These are phyloP conservation scores for Letharia columbiana DNA, from an alignment of 495 filamentous ascomycete species.

Conservation along the genomic window DNA sequence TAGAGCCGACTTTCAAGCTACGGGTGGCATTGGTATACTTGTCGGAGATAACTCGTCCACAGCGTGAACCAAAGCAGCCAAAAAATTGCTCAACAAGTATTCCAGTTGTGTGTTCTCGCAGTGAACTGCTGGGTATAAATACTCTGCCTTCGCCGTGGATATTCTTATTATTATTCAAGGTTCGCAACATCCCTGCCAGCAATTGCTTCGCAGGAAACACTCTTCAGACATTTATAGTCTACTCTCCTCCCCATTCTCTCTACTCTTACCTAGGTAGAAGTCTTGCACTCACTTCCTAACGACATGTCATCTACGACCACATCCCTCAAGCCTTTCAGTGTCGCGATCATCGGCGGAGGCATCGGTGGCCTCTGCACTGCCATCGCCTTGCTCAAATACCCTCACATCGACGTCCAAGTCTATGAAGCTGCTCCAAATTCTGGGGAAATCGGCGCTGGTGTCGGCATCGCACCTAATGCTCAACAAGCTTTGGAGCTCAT, in stretches of 20 bases:
- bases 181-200: not conserved
- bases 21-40: too few relatives aligned
- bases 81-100: not conserved
- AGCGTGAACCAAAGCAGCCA: not conserved
- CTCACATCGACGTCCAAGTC: conserved; percentile 35
- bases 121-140: not conserved
- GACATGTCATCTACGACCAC: not conserved
- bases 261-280: not conserved
- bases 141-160: not conserved
- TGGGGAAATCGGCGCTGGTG: conserved; percentile 35
- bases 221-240: not conserved
- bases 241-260: not conserved
- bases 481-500: conserved; percentile 24
- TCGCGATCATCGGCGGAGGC: conserved; percentile 25
- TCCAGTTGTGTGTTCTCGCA: not conserved
- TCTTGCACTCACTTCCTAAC: not conserved
- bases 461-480: conserved; percentile 26
- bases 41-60: too few relatives aligned
- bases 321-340: not conserved
- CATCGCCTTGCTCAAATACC: conserved; percentile 26
- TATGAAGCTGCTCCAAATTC: conserved; percentile 42
- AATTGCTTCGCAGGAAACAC: not conserved
- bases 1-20: not conserved
- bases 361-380: conserved; percentile 31
- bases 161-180: not conserved